These are phyloP conservation scores for Barbarea vulgaris DNA, from an alignment of 345 rosid species.

Conservation along the genomic window DNA sequence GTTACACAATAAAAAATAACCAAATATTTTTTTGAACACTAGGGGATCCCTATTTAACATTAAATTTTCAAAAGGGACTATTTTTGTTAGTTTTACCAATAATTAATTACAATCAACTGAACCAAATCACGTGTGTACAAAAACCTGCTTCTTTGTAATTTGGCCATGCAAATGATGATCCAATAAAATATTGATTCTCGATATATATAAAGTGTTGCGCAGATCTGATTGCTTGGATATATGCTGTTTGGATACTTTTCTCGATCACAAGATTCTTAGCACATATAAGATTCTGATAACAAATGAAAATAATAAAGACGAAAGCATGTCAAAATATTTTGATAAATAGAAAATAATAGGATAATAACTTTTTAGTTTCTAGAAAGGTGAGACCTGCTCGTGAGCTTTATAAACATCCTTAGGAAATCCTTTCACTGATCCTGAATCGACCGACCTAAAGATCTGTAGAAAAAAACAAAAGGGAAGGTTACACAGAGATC, in stretches of 20 bases:
- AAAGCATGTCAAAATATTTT: neutral
- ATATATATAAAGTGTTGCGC: slow-evolving; percentile 85
- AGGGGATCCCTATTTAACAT: no score
- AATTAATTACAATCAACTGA: neutral
- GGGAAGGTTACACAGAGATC: no score
- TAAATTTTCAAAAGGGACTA: no score
- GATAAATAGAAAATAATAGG: neutral
- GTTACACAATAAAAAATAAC: neutral
- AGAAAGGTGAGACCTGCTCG: slow-evolving; percentile 49
- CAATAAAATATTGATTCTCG: slow-evolving; percentile 89
- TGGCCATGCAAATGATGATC: slow-evolving; percentile 89
- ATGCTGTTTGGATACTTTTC: slow-evolving; percentile 88
- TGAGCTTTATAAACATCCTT: slow-evolving; percentile 60
- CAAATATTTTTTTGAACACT: no score
- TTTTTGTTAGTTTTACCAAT: no score
- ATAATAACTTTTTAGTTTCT: neutral
- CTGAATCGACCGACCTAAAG: slow-evolving; percentile 84
- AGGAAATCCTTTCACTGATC: slow-evolving; percentile 90
- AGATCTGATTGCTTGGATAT: slow-evolving; percentile 84
- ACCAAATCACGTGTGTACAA: neutral
- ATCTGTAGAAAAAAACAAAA: slow-evolving; percentile 52
- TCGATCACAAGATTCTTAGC: slow-evolving; percentile 85
- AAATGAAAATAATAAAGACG: slow-evolving; percentile 1
- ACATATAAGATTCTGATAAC: slow-evolving; percentile 76
- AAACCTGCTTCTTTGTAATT: slow-evolving; percentile 78